These are phyloP conservation scores for Homolaphlyctis polyrhiza DNA, from an alignment of 371 early-diverging fungal genomes.

Conservation along the genomic window DNA sequence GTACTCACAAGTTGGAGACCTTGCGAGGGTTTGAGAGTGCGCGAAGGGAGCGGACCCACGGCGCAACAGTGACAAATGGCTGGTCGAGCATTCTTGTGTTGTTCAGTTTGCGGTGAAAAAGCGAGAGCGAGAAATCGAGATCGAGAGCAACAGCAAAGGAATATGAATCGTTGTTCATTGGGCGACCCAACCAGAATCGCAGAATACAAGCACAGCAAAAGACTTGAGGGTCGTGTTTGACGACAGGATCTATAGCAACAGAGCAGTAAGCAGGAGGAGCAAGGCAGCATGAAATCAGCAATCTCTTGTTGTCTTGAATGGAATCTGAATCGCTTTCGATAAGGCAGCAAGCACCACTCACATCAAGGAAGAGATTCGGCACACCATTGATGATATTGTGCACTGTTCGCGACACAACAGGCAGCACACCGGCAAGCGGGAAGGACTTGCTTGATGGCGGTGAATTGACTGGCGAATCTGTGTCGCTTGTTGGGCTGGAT, in stretches of 20 bases:
- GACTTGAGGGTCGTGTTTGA: neutral
- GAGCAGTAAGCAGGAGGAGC: neutral
- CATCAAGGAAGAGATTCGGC: conserved; percentile 78
- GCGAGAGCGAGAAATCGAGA: too few species aligned
- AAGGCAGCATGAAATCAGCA: neutral
- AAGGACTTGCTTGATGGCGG: conserved; percentile 26
- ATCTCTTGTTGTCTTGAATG: too few species aligned
- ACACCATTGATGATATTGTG: conserved; percentile 75
- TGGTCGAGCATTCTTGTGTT: conserved; percentile 16
- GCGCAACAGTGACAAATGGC: conserved; percentile 22
- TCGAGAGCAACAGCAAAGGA: too few species aligned
- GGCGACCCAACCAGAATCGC: too few species aligned
- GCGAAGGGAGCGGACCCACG: conserved; percentile 24
- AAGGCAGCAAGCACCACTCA: too few species aligned
- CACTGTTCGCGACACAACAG: conserved; percentile 68
- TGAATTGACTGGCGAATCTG: neutral
- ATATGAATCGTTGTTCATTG: too few species aligned
- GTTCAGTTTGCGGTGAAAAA: neutral
- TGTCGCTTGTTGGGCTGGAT: neutral
- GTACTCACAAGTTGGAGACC: conserved; percentile 16
- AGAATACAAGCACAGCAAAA: neutral
- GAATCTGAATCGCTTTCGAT: too few species aligned
- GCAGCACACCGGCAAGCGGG: conserved; percentile 70
- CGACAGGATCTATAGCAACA: neutral
- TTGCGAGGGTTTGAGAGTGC: conserved; percentile 18